These are phyloP conservation scores for Oryza brachyantha DNA, from an alignment of 176 grass and related monocot species.

Conservation along the genomic window DNA sequence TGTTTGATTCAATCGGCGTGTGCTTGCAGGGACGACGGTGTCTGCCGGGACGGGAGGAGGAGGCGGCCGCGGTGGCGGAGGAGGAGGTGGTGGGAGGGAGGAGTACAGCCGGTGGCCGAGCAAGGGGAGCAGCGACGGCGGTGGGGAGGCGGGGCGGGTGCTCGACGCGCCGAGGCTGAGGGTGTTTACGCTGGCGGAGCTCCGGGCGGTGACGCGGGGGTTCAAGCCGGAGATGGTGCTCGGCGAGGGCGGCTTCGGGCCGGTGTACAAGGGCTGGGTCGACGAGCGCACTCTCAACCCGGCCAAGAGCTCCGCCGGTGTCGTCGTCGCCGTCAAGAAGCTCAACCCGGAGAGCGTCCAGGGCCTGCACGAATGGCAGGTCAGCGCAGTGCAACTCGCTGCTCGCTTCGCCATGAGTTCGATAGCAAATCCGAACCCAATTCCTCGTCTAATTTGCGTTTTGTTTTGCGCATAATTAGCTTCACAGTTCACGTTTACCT, in stretches of 20 bases:
- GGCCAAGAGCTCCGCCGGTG: conserved; percentile 48
- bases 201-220: conserved; percentile 52
- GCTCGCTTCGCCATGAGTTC: not conserved
- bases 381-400: not conserved
- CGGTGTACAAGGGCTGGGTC: conserved; percentile 78
- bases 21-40: not conserved
- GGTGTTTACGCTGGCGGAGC: conserved; percentile 66
- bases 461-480: not conserved
- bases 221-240: conserved; percentile 80
- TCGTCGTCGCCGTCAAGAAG: conserved; percentile 88
- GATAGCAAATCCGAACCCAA: not conserved
- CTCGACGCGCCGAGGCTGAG: conserved; percentile 53
- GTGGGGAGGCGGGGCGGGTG: conserved; percentile 28
- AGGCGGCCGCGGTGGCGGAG: not conserved
- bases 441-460: not conserved
- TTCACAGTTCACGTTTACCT: not conserved
- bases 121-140: not conserved
- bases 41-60: not conserved
- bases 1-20: not conserved
- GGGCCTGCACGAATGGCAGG: conserved; percentile 80
- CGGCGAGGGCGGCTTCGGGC: conserved; percentile 76
- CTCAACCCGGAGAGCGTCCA: conserved; percentile 78
- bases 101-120: not conserved
- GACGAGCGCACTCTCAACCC: conserved; percentile 70
- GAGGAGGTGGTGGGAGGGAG: too few relatives aligned